These are phyloP conservation scores for Pythium graminicola DNA, from an alignment of 352 stramenopile species.

Conservation along the genomic window DNA sequence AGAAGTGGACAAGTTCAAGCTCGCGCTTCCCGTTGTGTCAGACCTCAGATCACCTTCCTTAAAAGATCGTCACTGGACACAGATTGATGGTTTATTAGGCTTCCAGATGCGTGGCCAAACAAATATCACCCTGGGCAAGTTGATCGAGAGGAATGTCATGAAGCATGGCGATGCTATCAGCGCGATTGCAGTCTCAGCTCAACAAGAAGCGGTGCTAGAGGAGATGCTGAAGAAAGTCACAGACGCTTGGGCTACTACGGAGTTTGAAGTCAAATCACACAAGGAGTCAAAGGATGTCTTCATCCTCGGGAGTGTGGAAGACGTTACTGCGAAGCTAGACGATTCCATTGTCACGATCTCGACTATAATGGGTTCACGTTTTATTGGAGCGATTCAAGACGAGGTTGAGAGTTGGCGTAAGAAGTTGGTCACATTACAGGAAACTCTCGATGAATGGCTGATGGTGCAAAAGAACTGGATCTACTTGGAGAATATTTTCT, in stretches of 20 bases:
- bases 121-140: constrained; percentile 71
- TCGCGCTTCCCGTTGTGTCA: constrained; percentile 87
- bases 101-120: constrained; percentile 84
- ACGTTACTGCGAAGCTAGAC: constrained; percentile 87
- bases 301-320: constrained; percentile 88
- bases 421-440: constrained; percentile 76
- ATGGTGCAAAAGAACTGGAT: constrained; percentile 88
- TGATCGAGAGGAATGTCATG: constrained; percentile 70
- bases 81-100: constrained; percentile 82
- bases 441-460: constrained; percentile 85
- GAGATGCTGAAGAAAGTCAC: constrained; percentile 93
- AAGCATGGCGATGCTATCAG: constrained; percentile 63
- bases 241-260: constrained; percentile 77
- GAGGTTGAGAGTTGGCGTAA: constrained; percentile 87
- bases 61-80: constrained; percentile 94
- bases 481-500: constrained; percentile 86
- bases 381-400: constrained; percentile 86
- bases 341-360: constrained; percentile 93
- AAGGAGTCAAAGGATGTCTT: constrained; percentile 93
- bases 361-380: constrained; percentile 89
- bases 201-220: constrained; percentile 89
- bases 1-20: constrained; percentile 89
- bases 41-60: constrained; percentile 89
- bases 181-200: constrained; percentile 72
- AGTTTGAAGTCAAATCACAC: constrained; percentile 91